Evolutionary conservation across 2,329 filamentous ascomycete genomes (phyloP), one percentile per base, ranked within the genome.

Genomic region (Trichophyton rubrum): DNA sequence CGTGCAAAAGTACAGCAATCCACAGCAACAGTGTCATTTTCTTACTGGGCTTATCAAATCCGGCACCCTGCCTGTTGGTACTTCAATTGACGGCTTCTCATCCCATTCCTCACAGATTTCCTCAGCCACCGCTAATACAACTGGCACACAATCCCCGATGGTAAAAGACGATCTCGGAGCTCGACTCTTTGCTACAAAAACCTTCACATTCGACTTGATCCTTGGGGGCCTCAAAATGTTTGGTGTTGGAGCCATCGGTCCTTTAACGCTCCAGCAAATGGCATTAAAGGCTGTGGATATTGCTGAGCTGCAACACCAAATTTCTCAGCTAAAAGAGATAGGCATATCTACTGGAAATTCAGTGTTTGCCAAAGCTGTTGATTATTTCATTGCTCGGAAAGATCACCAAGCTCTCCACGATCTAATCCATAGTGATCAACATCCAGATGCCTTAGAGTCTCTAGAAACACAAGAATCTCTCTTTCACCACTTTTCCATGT

Each of bases 121-220:
- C 17, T 11, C 58, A 24, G 11, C 57, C 13, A 40, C 30, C 15
- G 9, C 33, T 3, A 20, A 60, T 17, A 5, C 22, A n/a, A 27
- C 17, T 7, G 43, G 64, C n/a, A 20, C n/a, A 4, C 15, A 47
- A 58, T 17, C 53, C 45, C 20, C 38, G 9, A 58, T n/a, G 33
- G 81, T 84, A 64, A 86, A 82, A 67, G 89, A 93, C 70, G 74
- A 77, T 0, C 80, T 95, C 33, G 86, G 88, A 17, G 87, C 90
- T n/a, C 82, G 85, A 64, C 84, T 90, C 75, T 91, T 96, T 70
- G 90, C 90, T 8, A 87, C 85, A 1, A 85, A 79, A 61, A 87
- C 88, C 71, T 80, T 93, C 22, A 82, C 85, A 0, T 77, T 90
- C 8, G 84, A 91, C 60, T 82, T 86, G 65, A 83, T 89, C 27